Evolutionary conservation across 352 stramenopile genomes (phyloP).

Genomic region (Aphanomyces astaci): DNA sequence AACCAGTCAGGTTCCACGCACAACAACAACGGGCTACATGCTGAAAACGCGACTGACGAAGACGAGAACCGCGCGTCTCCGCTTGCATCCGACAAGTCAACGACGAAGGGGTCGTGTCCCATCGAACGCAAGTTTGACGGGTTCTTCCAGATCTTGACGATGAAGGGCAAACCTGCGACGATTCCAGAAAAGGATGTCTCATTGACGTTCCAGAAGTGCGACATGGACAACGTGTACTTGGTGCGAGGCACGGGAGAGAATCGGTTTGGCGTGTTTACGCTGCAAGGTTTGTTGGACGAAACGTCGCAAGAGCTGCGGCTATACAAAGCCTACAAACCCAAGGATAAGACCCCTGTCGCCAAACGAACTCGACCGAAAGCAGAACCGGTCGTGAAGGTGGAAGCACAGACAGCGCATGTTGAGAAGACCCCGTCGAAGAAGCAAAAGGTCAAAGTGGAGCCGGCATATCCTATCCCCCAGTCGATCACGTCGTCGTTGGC

Average conservation of each 20-base stretch:
- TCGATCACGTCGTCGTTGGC: not conserved
- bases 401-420: constrained; percentile 28
- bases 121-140: constrained; percentile 77
- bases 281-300: constrained; percentile 71
- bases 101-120: constrained; percentile 57
- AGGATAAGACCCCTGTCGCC: constrained; percentile 40
- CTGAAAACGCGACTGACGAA: constrained; percentile 32
- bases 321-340: constrained; percentile 85
- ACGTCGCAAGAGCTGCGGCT: constrained; percentile 63
- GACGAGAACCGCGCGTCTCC: constrained; percentile 48
- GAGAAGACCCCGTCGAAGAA: constrained; percentile 3
- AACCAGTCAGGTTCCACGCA: constrained; percentile 34
- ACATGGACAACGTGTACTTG: constrained; percentile 66
- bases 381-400: not conserved
- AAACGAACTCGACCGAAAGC: constrained; percentile 54
- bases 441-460: constrained; percentile 5
- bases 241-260: constrained; percentile 69
- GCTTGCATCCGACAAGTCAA: constrained; percentile 53
- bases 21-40: not conserved
- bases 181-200: constrained; percentile 71
- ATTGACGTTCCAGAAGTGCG: constrained; percentile 46
- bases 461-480: no score
- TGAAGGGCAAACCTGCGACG: constrained; percentile 76
- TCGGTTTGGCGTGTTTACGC: constrained; percentile 62
- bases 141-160: constrained; percentile 80